phyloP scores from a whole-genome alignment of 2,329 filamentous ascomycete genomes.

The Tolypocladium nubicola region DNA sequence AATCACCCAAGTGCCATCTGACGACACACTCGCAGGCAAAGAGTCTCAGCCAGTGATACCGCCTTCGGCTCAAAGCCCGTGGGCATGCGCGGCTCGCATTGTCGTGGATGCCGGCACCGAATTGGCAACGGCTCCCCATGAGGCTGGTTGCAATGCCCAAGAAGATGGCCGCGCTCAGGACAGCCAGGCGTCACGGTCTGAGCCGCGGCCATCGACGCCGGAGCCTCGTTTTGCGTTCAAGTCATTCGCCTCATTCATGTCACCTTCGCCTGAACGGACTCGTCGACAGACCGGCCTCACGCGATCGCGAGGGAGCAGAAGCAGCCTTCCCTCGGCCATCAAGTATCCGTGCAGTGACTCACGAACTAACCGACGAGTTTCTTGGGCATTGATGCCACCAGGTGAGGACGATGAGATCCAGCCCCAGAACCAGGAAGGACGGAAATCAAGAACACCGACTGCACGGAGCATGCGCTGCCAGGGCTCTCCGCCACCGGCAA shows the following conservation, averaged over 20 bases:
- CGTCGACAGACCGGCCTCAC: constrained; percentile 6
- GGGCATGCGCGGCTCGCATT: constrained; percentile 4
- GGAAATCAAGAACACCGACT: constrained; percentile 1
- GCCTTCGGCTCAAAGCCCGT: constrained; percentile 10
- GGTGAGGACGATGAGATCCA: neutral
- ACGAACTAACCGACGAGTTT: constrained; percentile 20
- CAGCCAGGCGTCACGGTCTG: neutral
- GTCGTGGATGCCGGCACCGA: neutral
- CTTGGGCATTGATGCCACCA: constrained; percentile 20
- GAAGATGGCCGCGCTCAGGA: neutral
- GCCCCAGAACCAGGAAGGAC: neutral
- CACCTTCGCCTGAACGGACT: constrained; percentile 32
- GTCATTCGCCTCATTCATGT: constrained; percentile 42
- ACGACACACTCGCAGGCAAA: neutral
- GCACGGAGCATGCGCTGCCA: constrained; percentile 12
- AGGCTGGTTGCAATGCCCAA: neutral
- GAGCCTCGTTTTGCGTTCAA: constrained; percentile 38
- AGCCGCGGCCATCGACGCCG: constrained; percentile 24
- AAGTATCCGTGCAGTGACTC: constrained; percentile 21
- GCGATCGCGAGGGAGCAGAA: constrained; percentile 11
- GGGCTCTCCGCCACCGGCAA: constrained; percentile 33
- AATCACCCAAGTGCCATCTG: neutral
- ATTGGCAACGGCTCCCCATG: neutral
- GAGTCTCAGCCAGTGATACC: neutral
- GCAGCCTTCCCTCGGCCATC: constrained; percentile 19